Percentiles rank a stretch among this genome's conserved stretches.
Conservation (phyloP, 1,284 basidiomycete genomes). For the Ustilago shanxiensis region DNA sequence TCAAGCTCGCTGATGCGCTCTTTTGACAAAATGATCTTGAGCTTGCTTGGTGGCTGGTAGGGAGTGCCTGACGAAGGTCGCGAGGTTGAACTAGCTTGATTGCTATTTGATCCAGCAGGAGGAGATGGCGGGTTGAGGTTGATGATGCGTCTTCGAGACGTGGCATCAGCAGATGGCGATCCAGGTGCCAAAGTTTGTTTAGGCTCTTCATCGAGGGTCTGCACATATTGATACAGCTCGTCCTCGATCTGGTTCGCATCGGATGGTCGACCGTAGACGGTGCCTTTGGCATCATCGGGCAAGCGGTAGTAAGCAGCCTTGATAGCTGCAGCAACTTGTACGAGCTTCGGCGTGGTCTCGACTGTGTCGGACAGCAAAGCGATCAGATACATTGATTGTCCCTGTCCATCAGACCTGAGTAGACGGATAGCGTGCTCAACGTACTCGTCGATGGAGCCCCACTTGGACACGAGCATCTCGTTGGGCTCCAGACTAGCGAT, state of each 20-base stretch:
- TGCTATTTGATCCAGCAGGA: neutral
- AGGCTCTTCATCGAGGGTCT: constrained; percentile 75
- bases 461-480: constrained; percentile 79
- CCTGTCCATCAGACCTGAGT: constrained; percentile 73
- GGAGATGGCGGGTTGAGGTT: constrained; percentile 30
- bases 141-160: constrained; percentile 32
- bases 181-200: neutral
- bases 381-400: constrained; percentile 77
- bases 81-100: neutral
- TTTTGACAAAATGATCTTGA: constrained; percentile 49
- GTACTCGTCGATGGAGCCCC: constrained; percentile 78
- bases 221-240: constrained; percentile 82
- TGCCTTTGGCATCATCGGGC: constrained; percentile 70
- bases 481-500: constrained; percentile 71
- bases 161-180: neutral
- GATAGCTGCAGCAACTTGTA: constrained; percentile 82
- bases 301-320: constrained; percentile 79
- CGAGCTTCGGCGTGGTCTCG: constrained; percentile 79
- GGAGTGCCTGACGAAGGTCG: neutral
- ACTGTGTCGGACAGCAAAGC: constrained; percentile 78
- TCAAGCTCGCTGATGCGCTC: constrained; percentile 50
- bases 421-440: constrained; percentile 78
- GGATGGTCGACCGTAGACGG: constrained; percentile 23
- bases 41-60: constrained; percentile 40
- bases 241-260: constrained; percentile 70